phyloP scores from a whole-genome alignment of 805 yeast species.

The Wickerhamomyces xylosicus region DNA sequence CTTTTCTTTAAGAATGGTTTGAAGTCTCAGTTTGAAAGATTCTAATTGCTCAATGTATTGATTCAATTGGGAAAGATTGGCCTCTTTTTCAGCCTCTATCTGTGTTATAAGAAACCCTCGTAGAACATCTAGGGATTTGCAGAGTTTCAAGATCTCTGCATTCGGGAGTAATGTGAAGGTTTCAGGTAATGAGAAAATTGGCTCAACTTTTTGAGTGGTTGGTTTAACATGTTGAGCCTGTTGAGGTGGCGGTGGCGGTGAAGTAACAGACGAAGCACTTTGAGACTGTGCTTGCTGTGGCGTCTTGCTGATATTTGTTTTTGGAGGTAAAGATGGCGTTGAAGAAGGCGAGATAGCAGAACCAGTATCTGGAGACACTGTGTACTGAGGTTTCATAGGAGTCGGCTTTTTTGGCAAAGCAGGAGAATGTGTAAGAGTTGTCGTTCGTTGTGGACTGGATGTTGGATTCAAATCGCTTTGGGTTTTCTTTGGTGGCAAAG shows the following conservation, averaged over 20 bases:
- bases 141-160: constrained; percentile 14
- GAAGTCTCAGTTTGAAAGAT: constrained; percentile 17
- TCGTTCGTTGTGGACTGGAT: background rate
- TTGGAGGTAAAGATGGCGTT: background rate
- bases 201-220: background rate
- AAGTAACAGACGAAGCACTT: too few relatives aligned
- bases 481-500: background rate
- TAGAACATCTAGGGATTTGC: constrained; percentile 12
- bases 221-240: too few relatives aligned
- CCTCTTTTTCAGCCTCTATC: constrained; percentile 14
- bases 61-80: constrained; percentile 17
- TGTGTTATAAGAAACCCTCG: constrained; percentile 20
- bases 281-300: too few relatives aligned
- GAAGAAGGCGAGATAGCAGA: background rate
- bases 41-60: constrained; percentile 16
- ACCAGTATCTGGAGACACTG: background rate
- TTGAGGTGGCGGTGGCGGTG: background rate
- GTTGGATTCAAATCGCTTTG: background rate
- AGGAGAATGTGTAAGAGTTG: background rate
- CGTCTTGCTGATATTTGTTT: too few relatives aligned
- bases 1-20: constrained; percentile 21
- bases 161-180: constrained; percentile 13
- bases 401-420: background rate
- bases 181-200: constrained; percentile 11
- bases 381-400: too few relatives aligned